Conservation (phyloP, 192 early-diverging fungal species). For the Gamsiella multidivaricata region DNA sequence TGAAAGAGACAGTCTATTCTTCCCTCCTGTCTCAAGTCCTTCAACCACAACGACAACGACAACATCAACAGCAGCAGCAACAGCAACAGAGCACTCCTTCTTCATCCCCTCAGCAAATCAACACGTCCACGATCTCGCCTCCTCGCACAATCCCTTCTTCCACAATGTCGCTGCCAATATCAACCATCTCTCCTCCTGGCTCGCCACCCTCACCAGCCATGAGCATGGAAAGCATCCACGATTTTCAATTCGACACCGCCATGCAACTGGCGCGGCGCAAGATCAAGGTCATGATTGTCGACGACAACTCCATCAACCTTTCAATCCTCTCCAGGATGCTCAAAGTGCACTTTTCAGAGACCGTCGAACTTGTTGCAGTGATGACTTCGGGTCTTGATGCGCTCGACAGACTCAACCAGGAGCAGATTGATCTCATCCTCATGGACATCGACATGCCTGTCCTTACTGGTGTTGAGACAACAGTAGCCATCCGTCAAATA, state of each 20-base stretch:
- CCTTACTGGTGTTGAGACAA: conserved; percentile 69
- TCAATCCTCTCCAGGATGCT: conserved; percentile 67
- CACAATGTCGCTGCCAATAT: conserved; percentile 8
- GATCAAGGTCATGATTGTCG: conserved; percentile 63
- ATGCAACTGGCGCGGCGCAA: conserved; percentile 22
- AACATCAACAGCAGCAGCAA: neutral
- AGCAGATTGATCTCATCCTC: conserved; percentile 65
- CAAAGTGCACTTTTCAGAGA: conserved; percentile 55
- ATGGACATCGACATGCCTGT: conserved; percentile 81
- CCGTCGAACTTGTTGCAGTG: conserved; percentile 44
- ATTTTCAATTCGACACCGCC: conserved; percentile 8
- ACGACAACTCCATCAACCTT: conserved; percentile 78
- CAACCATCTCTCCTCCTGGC: conserved; percentile 38
- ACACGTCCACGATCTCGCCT: conserved; percentile 8
- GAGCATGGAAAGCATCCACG: conserved; percentile 39
- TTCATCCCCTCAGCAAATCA: neutral
- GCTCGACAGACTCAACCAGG: conserved; percentile 51
- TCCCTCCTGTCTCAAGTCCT: neutral
- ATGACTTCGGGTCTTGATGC: conserved; percentile 62
- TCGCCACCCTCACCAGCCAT: conserved; percentile 41
- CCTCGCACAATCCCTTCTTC: neutral
- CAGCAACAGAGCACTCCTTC: conserved; percentile 11
- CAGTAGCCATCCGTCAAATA: conserved; percentile 58
- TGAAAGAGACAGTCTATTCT: neutral
- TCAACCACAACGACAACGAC: neutral